A percentile compares a stretch with the other conserved stretches of the same genome.
phyloP scores from a whole-genome alignment of 2,329 filamentous ascomycete species.

The Bipolaris victoriae region DNA sequence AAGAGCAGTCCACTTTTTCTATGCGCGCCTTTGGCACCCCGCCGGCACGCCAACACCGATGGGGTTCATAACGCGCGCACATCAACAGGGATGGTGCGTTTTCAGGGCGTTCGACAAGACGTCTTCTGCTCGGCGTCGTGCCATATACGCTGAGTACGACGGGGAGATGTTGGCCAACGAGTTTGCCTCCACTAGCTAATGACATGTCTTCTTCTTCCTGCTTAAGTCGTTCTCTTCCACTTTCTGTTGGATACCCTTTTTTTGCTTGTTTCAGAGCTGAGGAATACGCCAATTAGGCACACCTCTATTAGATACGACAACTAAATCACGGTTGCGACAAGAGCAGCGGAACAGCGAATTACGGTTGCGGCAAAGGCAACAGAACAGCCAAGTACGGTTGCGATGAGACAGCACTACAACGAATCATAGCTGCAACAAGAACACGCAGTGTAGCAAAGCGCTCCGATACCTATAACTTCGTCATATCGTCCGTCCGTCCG shows the following conservation, averaged over 20 bases:
- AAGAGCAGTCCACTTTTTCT: conserved; percentile 1
- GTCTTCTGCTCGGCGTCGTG: conserved; percentile 15
- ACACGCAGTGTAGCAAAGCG: too few relatives aligned
- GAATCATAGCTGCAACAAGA: too few relatives aligned
- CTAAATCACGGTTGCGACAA: too few relatives aligned
- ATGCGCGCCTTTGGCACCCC: conserved; percentile 2
- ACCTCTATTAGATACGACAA: too few relatives aligned
- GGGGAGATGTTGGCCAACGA: conserved; percentile 9
- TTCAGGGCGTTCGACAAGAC: conserved; percentile 26
- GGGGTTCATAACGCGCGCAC: conserved; percentile 22
- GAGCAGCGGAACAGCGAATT: too few relatives aligned
- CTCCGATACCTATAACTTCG: too few relatives aligned
- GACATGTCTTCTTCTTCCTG: neutral
- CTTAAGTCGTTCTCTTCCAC: neutral
- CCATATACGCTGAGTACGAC: conserved; percentile 17
- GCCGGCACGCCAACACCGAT: conserved; percentile 22
- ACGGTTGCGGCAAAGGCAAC: too few relatives aligned
- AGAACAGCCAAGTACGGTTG: too few relatives aligned
- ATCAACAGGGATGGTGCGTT: conserved; percentile 17
- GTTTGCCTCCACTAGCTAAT: conserved; percentile 13
- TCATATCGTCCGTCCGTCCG: too few relatives aligned
- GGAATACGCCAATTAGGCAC: too few relatives aligned
- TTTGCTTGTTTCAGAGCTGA: neutral
- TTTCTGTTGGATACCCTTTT: conserved; percentile 3
- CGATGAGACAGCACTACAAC: too few relatives aligned